A percentile compares a stretch with the other conserved stretches of the same genome.
phyloP scores from a whole-genome alignment of 148 eudicot species.

The Rhododendron vialii region DNA sequence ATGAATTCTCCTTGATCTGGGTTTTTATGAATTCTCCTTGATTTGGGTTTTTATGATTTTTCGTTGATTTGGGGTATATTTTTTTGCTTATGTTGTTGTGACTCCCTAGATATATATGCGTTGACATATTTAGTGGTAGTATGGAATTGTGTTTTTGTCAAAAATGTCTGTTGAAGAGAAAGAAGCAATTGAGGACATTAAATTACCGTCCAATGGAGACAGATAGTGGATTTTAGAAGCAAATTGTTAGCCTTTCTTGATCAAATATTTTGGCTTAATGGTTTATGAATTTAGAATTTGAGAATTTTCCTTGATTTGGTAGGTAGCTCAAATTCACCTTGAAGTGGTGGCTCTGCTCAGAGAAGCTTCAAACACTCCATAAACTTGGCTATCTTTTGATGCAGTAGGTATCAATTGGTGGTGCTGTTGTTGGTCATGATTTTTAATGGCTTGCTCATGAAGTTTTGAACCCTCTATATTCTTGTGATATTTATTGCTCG shows the following conservation, averaged over 20 bases:
- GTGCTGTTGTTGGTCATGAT: too few relatives aligned
- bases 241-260: neutral
- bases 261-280: neutral
- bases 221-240: neutral
- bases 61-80: neutral
- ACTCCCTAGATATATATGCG: too few relatives aligned
- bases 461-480: neutral
- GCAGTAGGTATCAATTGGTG: too few relatives aligned
- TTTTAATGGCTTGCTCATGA: neutral
- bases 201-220: neutral
- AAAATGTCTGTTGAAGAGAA: neutral
- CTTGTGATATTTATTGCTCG: neutral
- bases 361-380: neutral
- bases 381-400: too few relatives aligned
- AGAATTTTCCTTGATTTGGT: neutral
- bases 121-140: neutral
- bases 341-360: neutral
- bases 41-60: too few relatives aligned
- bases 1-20: neutral
- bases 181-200: neutral
- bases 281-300: neutral
- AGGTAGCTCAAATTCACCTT: neutral
- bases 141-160: neutral
- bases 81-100: neutral
- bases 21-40: neutral